Evolutionary conservation across 257 asterid species (phyloP).

Genomic region (Nemophila menziesii): DNA sequence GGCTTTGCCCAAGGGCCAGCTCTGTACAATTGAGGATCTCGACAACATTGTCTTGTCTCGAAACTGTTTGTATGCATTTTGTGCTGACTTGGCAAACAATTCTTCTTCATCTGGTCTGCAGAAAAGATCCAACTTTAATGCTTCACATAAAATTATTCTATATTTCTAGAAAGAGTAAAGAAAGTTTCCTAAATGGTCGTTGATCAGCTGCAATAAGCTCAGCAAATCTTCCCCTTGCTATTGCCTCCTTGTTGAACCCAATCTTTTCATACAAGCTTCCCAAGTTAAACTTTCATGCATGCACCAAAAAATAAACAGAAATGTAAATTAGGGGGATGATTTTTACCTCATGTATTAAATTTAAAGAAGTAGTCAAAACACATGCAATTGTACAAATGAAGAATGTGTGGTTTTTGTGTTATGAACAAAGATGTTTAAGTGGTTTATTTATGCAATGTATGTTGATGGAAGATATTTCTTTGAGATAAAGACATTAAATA

Average conservation of each 20-base stretch:
- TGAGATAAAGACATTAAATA: too few species aligned
- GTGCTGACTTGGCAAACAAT: slow-evolving; percentile 82
- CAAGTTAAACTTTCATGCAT: slow-evolving; percentile 83
- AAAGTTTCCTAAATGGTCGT: slow-evolving; percentile 70
- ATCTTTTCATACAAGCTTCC: slow-evolving; percentile 70
- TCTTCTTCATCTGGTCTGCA: slow-evolving; percentile 87
- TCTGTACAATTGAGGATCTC: slow-evolving; percentile 90
- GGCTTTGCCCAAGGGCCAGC: too few species aligned
- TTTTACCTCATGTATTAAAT: too few species aligned
- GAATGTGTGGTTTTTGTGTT: too few species aligned
- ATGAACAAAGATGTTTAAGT: too few species aligned
- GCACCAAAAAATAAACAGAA: too few species aligned
- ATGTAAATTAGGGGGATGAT: neutral
- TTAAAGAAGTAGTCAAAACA: too few species aligned
- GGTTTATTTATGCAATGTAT: too few species aligned
- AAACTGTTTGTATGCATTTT: slow-evolving; percentile 64
- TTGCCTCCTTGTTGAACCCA: slow-evolving; percentile 87
- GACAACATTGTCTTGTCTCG: slow-evolving; percentile 93
- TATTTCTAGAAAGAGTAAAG: slow-evolving; percentile 1
- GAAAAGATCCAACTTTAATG: neutral
- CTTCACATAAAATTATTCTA: neutral
- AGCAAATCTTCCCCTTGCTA: slow-evolving; percentile 81
- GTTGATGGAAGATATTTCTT: too few species aligned
- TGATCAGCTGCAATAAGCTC: slow-evolving; percentile 93
- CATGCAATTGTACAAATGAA: too few species aligned